Conservation (phyloP, 179 eudicot species). For the Silene noctiflora region DNA sequence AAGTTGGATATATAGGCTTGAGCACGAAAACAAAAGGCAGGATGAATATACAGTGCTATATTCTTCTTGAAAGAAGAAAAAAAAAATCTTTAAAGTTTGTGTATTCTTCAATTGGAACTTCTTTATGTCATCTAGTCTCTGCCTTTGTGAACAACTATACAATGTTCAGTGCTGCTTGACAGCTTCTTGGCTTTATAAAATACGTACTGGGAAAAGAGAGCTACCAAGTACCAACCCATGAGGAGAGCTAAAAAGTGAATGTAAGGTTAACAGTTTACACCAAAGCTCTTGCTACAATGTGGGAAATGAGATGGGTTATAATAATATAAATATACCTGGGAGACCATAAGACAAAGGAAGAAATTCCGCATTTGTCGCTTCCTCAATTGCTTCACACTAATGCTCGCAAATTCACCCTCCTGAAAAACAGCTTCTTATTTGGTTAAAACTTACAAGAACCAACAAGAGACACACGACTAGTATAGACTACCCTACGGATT, state of each 20-base stretch:
- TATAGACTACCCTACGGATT: too few species aligned
- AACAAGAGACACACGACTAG: too few species aligned
- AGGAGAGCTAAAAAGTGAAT: background rate
- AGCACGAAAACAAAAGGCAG: too few species aligned
- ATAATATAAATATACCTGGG: constrained; percentile 66
- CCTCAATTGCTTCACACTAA: constrained; percentile 74
- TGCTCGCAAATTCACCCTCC: constrained; percentile 87
- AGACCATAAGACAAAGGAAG: constrained; percentile 84
- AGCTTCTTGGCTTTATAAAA: background rate
- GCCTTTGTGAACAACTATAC: background rate
- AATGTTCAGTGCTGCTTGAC: background rate
- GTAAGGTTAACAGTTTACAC: background rate
- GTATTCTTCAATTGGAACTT: background rate
- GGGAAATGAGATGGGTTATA: constrained; percentile 2
- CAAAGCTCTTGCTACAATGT: background rate
- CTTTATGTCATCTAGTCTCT: background rate
- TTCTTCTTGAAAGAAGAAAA: too few species aligned
- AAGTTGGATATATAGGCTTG: too few species aligned
- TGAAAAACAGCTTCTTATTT: constrained; percentile 24
- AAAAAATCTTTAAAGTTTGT: too few species aligned
- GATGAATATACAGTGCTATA: too few species aligned
- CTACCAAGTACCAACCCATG: background rate
- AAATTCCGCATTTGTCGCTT: constrained; percentile 90
- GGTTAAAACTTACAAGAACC: too few species aligned
- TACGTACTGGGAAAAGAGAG: background rate